Evolutionary conservation across 805 yeast genomes (phyloP).

Genomic region (Kodamaea sagamina): DNA sequence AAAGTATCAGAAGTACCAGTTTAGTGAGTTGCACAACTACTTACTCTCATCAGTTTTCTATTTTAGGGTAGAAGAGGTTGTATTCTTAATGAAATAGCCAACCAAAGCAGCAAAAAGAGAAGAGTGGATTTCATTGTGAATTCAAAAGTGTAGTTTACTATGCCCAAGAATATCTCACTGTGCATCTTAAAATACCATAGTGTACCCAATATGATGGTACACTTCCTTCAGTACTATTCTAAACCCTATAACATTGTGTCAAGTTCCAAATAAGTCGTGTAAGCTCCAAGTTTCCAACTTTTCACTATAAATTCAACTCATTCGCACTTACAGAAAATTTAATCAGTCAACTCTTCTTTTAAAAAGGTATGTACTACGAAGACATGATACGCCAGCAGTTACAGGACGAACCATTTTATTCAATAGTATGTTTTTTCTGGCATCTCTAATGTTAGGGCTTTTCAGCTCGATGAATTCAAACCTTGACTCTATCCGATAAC

Average conservation of each 20-base stretch:
- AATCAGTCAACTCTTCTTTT: not conserved
- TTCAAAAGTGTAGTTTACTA: too few relatives aligned
- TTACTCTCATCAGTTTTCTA: too few relatives aligned
- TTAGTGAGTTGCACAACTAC: too few relatives aligned
- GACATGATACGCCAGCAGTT: slow-evolving; percentile 7
- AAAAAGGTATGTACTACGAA: slow-evolving; percentile 6
- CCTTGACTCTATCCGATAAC: slow-evolving; percentile 65
- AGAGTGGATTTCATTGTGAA: too few relatives aligned
- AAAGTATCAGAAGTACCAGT: too few relatives aligned
- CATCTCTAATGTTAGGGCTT: slow-evolving; percentile 89
- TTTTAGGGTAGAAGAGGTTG: too few relatives aligned
- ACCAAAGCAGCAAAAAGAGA: too few relatives aligned
- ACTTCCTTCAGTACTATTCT: too few relatives aligned
- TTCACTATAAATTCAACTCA: slow-evolving; percentile 1
- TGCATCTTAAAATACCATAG: too few relatives aligned
- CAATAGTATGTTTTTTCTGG: slow-evolving; percentile 70
- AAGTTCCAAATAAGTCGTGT: not conserved
- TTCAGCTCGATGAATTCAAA: slow-evolving; percentile 79
- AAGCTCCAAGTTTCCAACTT: not conserved
- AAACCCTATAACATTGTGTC: not conserved
- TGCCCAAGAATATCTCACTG: too few relatives aligned
- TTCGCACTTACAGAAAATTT: not conserved
- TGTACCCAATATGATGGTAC: too few relatives aligned
- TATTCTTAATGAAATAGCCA: too few relatives aligned
- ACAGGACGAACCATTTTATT: slow-evolving; percentile 40